Conservation (phyloP, 306 rosid species). For the Mimosa bimucronata region DNA sequence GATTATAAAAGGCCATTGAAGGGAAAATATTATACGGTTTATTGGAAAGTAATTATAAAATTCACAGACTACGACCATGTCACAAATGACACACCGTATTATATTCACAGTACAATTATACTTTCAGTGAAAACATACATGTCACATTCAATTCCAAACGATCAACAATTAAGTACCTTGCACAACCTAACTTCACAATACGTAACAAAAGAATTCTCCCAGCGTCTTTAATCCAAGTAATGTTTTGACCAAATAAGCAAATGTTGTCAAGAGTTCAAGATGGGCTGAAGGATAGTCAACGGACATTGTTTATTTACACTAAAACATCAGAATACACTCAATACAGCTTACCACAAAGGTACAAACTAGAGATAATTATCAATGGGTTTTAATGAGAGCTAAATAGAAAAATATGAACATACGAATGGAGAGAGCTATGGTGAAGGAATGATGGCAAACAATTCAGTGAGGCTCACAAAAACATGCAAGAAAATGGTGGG, state of each 20-base stretch:
- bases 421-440: constrained; percentile 8
- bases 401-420: constrained; percentile 19
- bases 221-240: neutral
- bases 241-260: neutral
- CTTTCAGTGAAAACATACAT: neutral
- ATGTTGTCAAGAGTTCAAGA: neutral
- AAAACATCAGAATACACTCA: neutral
- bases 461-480: neutral
- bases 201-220: neutral
- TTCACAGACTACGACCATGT: neutral
- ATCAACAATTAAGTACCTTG: neutral
- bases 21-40: neutral
- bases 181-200: neutral
- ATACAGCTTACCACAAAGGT: neutral
- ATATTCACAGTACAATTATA: neutral
- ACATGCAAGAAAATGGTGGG: neutral
- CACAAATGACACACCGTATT: neutral
- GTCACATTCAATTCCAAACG: neutral
- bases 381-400: neutral
- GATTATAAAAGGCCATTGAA: neutral
- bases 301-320: neutral
- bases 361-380: constrained; percentile 16
- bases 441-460: constrained; percentile 1
- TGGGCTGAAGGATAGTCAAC: neutral
- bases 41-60: neutral